Percentiles rank a stretch among this genome's conserved stretches.
phyloP scores from a whole-genome alignment of 2,329 filamentous ascomycete species.

The Fusarium udum region DNA sequence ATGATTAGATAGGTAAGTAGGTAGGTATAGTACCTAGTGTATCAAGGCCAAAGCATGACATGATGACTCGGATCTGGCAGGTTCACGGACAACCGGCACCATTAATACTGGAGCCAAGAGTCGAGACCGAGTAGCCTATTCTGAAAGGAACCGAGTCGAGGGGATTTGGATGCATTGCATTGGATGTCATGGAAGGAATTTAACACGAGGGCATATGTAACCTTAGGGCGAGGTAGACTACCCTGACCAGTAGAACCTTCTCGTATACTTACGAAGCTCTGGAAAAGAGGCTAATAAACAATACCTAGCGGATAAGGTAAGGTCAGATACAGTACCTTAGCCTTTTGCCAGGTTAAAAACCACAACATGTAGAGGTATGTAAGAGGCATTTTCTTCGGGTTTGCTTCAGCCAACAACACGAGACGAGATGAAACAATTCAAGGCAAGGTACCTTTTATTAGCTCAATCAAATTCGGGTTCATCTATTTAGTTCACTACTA shows the following conservation, averaged over 20 bases:
- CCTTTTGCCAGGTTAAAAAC: constrained; percentile 14
- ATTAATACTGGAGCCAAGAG: constrained; percentile 8
- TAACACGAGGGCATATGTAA: constrained; percentile 24
- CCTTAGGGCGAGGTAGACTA: constrained; percentile 5
- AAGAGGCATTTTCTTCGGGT: constrained; percentile 8
- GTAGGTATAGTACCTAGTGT: not conserved
- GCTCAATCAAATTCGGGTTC: not conserved
- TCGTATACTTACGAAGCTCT: not conserved
- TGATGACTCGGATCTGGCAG: constrained; percentile 24
- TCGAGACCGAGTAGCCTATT: constrained; percentile 23
- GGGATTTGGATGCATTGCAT: constrained; percentile 12
- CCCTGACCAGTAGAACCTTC: not conserved
- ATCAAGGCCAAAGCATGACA: constrained; percentile 2
- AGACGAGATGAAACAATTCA: not conserved
- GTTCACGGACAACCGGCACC: constrained; percentile 36
- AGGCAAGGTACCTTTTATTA: not conserved
- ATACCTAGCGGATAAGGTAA: constrained; percentile 1
- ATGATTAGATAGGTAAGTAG: not conserved
- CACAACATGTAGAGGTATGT: not conserved
- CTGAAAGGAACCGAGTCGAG: constrained; percentile 12
- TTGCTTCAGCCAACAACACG: not conserved
- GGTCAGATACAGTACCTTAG: not conserved
- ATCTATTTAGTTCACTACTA: not conserved
- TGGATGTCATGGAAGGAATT: constrained; percentile 8
- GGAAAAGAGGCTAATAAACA: constrained; percentile 23